Percentiles rank a stretch among this genome's conserved stretches.
These are phyloP conservation scores for Boechera divaricarpa DNA, from an alignment of 345 rosid genomes.

Conservation along the genomic window DNA sequence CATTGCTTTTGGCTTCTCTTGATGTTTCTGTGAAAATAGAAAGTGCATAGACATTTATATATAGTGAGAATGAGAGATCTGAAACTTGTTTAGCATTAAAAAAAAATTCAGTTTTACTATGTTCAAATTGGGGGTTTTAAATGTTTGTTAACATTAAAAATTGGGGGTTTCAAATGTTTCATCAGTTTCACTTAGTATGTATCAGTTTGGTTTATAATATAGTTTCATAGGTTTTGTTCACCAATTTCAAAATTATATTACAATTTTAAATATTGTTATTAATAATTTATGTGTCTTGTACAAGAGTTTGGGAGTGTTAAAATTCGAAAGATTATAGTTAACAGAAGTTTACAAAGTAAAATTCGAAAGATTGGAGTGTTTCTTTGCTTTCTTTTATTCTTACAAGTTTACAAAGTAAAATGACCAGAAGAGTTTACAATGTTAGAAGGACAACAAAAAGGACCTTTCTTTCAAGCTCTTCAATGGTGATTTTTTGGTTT, in stretches of 20 bases:
- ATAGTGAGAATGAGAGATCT: background rate
- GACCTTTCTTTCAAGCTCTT: background rate
- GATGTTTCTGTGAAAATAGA: background rate
- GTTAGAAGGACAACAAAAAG: background rate
- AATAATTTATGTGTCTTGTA: background rate
- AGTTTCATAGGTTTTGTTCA: background rate
- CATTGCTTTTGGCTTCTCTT: constrained; percentile 15
- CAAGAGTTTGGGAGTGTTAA: background rate
- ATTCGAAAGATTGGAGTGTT: too few species aligned
- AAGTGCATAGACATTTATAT: background rate
- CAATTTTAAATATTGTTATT: background rate
- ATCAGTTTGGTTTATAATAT: background rate
- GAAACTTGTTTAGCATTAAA: constrained; percentile 18
- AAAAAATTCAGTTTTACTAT: background rate
- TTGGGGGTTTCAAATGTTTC: constrained; percentile 11
- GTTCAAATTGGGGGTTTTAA: background rate
- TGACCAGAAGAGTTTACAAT: constrained; percentile 19
- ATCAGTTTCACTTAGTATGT: constrained; percentile 4
- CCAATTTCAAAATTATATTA: background rate
- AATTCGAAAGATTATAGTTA: background rate
- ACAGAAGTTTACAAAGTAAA: background rate
- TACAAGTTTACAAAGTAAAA: background rate
- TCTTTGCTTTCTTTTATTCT: background rate
- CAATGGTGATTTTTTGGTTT: background rate
- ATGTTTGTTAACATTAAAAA: background rate